These are phyloP conservation scores for Yarrowia galli DNA, from an alignment of 1,139 yeast genomes.

Conservation along the genomic window DNA sequence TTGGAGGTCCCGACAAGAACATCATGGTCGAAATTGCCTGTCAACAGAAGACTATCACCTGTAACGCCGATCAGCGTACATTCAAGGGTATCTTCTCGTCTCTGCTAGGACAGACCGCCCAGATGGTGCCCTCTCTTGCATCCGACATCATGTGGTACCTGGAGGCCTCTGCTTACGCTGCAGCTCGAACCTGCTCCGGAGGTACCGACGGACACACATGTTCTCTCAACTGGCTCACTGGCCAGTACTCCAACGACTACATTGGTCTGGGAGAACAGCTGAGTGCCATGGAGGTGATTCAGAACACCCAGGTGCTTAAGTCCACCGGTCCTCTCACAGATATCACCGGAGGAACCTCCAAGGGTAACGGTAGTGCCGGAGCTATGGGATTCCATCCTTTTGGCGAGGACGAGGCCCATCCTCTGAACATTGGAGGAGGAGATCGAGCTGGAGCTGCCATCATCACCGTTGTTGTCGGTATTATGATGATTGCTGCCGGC, in stretches of 20 bases:
- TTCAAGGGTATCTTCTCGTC: slow-evolving; percentile 78
- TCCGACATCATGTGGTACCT: slow-evolving; percentile 57
- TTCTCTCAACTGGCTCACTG: slow-evolving; percentile 66
- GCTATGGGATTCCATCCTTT: slow-evolving; percentile 44
- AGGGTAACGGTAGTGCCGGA: slow-evolving; percentile 50
- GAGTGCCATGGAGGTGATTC: slow-evolving; percentile 73
- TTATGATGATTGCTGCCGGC: slow-evolving; percentile 61
- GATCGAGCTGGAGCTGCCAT: slow-evolving; percentile 93
- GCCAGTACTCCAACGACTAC: slow-evolving; percentile 67
- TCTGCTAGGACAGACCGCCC: slow-evolving; percentile 66
- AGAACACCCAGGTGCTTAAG: slow-evolving; percentile 54
- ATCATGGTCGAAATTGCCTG: slow-evolving; percentile 76
- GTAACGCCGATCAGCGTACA: slow-evolving; percentile 79
- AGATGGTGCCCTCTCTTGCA: slow-evolving; percentile 60
- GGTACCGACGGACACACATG: slow-evolving; percentile 81
- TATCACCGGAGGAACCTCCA: slow-evolving; percentile 58
- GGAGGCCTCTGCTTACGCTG: slow-evolving; percentile 64
- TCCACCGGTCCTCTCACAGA: slow-evolving; percentile 53
- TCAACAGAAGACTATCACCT: slow-evolving; percentile 58
- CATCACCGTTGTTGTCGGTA: slow-evolving; percentile 67
- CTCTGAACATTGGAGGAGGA: slow-evolving; percentile 58
- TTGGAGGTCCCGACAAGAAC: slow-evolving; percentile 58
- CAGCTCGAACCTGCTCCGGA: slow-evolving; percentile 75
- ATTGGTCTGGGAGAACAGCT: slow-evolving; percentile 80
- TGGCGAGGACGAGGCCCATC: slow-evolving; percentile 39